Conservation (phyloP, 345 rosid genomes). For the Dimocarpus longan region DNA sequence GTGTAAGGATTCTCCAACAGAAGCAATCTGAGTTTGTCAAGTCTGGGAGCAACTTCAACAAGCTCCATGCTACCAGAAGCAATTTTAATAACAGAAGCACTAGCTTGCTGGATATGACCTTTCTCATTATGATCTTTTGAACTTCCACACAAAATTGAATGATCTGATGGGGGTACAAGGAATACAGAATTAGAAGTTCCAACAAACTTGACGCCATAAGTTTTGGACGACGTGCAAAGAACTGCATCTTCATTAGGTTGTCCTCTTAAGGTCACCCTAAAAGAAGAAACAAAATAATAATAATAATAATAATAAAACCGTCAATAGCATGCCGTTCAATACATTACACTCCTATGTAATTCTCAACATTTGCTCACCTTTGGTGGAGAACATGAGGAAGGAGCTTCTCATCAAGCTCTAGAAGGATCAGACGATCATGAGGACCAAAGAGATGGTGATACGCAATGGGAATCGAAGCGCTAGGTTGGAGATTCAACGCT, state of each 20-base stretch:
- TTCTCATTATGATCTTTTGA: constrained; percentile 33
- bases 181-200: constrained; percentile 80
- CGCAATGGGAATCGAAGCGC: constrained; percentile 53
- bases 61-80: constrained; percentile 83
- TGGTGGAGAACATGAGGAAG: constrained; percentile 64
- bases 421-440: constrained; percentile 67
- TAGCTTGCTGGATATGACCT: constrained; percentile 19
- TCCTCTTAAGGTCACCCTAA: constrained; percentile 78
- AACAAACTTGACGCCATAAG: constrained; percentile 78
- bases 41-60: constrained; percentile 81
- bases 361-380: constrained; percentile 38
- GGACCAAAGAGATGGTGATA: constrained; percentile 76
- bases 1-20: constrained; percentile 57
- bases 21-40: constrained; percentile 72
- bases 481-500: constrained; percentile 52
- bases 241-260: constrained; percentile 88
- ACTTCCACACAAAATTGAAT: constrained; percentile 18
- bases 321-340: neutral
- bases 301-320: neutral
- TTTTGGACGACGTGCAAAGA: constrained; percentile 83
- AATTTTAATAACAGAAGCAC: constrained; percentile 56
- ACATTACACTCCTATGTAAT: neutral
- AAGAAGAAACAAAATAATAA: constrained; percentile 1
- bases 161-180: constrained; percentile 68
- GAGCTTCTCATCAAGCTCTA: constrained; percentile 73